Base-by-base conservation (phyloP, 352 stramenopile genomes). In the Discostella stelligera region DNA sequence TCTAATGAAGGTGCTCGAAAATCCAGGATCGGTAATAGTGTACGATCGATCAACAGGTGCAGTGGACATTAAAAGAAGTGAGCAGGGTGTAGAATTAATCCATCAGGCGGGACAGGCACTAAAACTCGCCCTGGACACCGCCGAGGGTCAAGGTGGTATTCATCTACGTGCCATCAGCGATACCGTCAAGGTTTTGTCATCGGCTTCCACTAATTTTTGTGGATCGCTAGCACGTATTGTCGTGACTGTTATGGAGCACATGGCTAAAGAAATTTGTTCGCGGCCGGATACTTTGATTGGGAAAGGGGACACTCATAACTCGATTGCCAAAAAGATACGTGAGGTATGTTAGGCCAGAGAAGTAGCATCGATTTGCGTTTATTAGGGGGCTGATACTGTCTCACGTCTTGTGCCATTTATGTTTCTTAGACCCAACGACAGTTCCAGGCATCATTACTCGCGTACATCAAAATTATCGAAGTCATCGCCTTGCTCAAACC, bases 391-490 rank as follows among this genome's bases (percentile, higher is more conserved):
- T 16, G 13, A 20, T 65, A 37, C 48, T 8, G 1, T 50, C 11
- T 56, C 55, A 59, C 63, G 14, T 41, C 49, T 63, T 41, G 27
- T 16, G 55, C 30, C 13, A 11, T 58, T 2, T n/a, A 30, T 10
- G 25, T 30, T 25, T 53, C 20, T 66, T 48, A 86, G 69, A 88
- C 84, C 0, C 88, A 93, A 74, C 64, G 84, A n/a, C 83, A 87
- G 59, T 91, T 92, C 58, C 88, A 93, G 46, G 87, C 86, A 25
- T 85, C 85, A 14, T 56, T 93, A 16, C 77, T 93, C 16, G 71
- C 76, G 6, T 93, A 91, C 64, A 90, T 91, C 39, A 91, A 91
- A 68, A 77, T 91, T 0, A 91, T 93, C 32, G 85, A 93, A 80
- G 77, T 91, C 13, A 63, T 93, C 37, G 73, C 80, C 37, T 66